Conservation (phyloP, 179 eudicot species). For the Amaranthus tricolor region DNA sequence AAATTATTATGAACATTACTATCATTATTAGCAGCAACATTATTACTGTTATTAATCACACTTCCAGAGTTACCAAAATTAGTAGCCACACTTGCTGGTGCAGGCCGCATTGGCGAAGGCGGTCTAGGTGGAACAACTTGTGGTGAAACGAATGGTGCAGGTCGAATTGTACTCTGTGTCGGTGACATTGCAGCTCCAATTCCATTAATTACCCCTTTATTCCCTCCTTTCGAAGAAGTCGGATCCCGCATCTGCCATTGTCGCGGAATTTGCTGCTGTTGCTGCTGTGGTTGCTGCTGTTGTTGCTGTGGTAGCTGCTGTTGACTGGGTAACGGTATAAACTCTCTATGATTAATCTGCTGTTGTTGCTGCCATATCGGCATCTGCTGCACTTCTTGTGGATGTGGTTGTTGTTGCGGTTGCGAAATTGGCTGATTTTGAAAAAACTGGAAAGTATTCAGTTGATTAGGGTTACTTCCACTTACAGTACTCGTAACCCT, state of each 20-base stretch:
- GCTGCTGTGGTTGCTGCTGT: constrained; percentile 14
- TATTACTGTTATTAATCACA: neutral
- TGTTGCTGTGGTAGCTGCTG: constrained; percentile 1
- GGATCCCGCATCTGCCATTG: constrained; percentile 40
- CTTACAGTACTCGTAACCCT: neutral
- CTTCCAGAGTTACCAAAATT: neutral
- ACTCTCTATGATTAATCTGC: constrained; percentile 25
- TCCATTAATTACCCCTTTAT: constrained; percentile 16
- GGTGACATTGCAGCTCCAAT: constrained; percentile 11
- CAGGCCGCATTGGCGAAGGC: neutral
- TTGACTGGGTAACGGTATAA: constrained; percentile 19
- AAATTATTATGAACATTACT: constrained; percentile 7
- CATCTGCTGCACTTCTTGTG: constrained; percentile 7
- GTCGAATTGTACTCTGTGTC: neutral
- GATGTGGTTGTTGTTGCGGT: constrained; percentile 13
- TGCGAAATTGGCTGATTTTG: constrained; percentile 23
- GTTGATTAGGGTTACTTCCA: constrained; percentile 3
- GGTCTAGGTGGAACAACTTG: neutral
- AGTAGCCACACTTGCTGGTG: neutral
- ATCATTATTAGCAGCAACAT: neutral
- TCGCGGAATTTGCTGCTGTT: constrained; percentile 22
- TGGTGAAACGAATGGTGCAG: neutral
- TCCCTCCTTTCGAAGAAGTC: constrained; percentile 24
- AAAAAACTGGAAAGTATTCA: constrained; percentile 40
- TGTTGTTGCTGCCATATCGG: constrained; percentile 16